Evolutionary conservation across 1,284 basidiomycete species (phyloP), one percentile per base, ranked within the genome.

Genomic region (Coniferiporia weirii): DNA sequence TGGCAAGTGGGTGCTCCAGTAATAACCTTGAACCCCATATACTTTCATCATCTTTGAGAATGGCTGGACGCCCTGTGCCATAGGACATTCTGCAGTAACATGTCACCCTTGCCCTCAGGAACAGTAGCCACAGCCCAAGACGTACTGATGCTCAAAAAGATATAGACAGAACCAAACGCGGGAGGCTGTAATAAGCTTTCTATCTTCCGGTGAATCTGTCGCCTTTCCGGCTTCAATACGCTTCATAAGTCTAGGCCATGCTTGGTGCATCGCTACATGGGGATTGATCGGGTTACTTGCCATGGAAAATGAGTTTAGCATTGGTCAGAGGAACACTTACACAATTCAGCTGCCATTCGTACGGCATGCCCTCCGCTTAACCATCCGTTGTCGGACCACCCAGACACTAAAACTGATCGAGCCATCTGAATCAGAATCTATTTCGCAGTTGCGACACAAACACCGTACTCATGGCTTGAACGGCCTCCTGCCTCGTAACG

Each of bases 381-480:
- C 93, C 93, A 96, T 1, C 92, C 93, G 65, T 91, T 91, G 65
- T 94, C 91, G 12, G 89, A 92, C 88, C 93, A 95, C 6, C 92
- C 91, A 22, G 93, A 89, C 13, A 95, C 84, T 52, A 95, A 77
- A 57, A 93, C 91, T 93, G 61, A 52, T 35, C 10, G 34, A 20
- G 54, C 13, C 54, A 44, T 13, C 52, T 62, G 64, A 47, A 64
- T 57, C 59, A 47, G 32, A 50, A 13, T 59, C 56, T 45, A 38
- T 61, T 53, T 54, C 50, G 27, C 32, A 40, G 50, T 52, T 49
- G 10, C 52, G 32, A 10, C 27, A 51, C 44, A 48, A 36, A 32
- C 27, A n/a, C 75, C 88, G 69, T 65, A 92, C 89, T 88, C 90
- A 93, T 95, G 12, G 92, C 88, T 69, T 94, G 93, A 20, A 95